Evolutionary conservation across 2,329 filamentous ascomycete genomes (phyloP), one percentile per base, ranked within the genome.

Genomic region (Colletotrichum sp.): DNA sequence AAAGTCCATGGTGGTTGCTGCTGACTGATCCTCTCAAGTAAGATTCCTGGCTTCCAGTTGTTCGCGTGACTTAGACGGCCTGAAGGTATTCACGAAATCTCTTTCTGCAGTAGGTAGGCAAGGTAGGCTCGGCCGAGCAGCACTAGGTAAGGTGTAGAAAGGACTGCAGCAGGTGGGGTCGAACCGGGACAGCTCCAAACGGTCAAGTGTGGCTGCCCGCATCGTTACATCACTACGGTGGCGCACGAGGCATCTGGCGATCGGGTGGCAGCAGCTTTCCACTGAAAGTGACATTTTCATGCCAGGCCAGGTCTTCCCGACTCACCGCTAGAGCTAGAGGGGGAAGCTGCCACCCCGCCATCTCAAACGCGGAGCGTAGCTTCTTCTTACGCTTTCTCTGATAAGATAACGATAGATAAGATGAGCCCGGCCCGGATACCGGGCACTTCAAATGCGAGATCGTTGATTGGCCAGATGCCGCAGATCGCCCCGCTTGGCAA

Each of bases 1-100:
- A 36, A 75, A 75, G 18, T 77, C 61, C 76, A 78, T 77, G 52
- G 6, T 64, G 48, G 13, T 12, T n/a, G 12, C 32, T 32, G 52
- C 4, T 70, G 58, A 15, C n/a, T 15, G 28, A 39, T 15, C 16
- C 34, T 25, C 25, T 66, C n/a, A 34, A 28, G 61, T 15, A 18
- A 13, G 0, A 43, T 39, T n/a, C 22, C 32, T 22, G 12, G 34
- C 32, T 27, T 27, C 39, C 8, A 34, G 16, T 34, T 22, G 32
- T 28, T 18, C 22, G 55, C 27, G 43, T 34, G 39, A 52, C 64
- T 32, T 8, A 32, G 66, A 22, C 43, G 18, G n/a, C 58, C 22
- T 43, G 65, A 70, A 62, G 66, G 28, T 18, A 70, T 71, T 71
- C 48, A 28, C 60, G 25, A 34, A 58, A 30, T 36, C 32, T 48